Percentiles rank a stretch among this genome's conserved stretches.
These are phyloP conservation scores for Fusarium sp. DNA, from an alignment of 2,329 filamentous ascomycete genomes.

Conservation along the genomic window DNA sequence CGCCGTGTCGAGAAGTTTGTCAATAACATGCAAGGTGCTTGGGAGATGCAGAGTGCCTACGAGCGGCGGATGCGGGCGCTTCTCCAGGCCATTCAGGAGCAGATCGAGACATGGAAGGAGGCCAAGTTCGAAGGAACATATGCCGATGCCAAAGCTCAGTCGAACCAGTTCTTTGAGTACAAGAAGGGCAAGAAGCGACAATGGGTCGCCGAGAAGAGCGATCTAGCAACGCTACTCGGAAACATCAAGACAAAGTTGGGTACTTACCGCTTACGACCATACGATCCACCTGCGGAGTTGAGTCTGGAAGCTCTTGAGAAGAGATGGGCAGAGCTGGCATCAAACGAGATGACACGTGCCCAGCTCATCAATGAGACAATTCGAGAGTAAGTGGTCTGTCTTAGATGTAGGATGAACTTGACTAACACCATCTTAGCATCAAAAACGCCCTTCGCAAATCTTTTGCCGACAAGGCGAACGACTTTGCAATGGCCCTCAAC, in stretches of 20 bases:
- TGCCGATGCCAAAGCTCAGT: slow-evolving; percentile 89
- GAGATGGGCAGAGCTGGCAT: slow-evolving; percentile 85
- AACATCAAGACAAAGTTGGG: slow-evolving; percentile 99
- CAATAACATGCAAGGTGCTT: slow-evolving; percentile 98
- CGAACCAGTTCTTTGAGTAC: slow-evolving; percentile 85
- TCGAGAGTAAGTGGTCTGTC: slow-evolving; percentile 75
- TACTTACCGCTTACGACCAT: slow-evolving; percentile 91
- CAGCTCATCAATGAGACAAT: slow-evolving; percentile 99
- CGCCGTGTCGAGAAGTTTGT: slow-evolving; percentile 98
- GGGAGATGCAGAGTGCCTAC: slow-evolving; percentile 99
- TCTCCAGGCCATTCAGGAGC: slow-evolving; percentile 79
- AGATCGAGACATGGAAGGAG: slow-evolving; percentile 82
- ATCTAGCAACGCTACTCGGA: slow-evolving; percentile 90
- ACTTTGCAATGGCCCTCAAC: slow-evolving; percentile 95
- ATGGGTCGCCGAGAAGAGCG: slow-evolving; percentile 98
- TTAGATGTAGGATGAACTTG: background rate
- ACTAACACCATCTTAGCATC: slow-evolving; percentile 71
- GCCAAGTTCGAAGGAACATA: slow-evolving; percentile 94
- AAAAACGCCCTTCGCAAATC: slow-evolving; percentile 93
- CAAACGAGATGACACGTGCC: slow-evolving; percentile 88
- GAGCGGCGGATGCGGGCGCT: slow-evolving; percentile 91
- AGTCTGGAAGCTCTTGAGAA: slow-evolving; percentile 85
- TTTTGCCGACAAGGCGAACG: slow-evolving; percentile 98
- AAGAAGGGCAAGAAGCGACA: slow-evolving; percentile 91
- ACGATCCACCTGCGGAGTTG: slow-evolving; percentile 89